Conservation (phyloP, 2,329 filamentous ascomycete species). For the Pseudophaeomoniella oleicola region DNA sequence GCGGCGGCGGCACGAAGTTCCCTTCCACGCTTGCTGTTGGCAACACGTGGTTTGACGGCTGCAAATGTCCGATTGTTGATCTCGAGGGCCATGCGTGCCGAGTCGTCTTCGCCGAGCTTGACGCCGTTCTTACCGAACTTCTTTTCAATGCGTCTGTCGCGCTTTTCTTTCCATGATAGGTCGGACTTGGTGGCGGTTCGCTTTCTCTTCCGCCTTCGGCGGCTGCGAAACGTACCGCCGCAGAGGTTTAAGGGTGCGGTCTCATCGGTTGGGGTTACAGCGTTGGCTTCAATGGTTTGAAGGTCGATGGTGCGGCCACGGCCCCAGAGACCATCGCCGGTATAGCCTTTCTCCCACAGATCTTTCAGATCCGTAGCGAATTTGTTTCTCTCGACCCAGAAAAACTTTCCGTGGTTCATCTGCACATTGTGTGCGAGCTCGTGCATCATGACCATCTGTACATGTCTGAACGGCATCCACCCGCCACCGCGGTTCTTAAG, state of each 20-base stretch:
- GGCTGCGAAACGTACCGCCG: slow-evolving; percentile 58
- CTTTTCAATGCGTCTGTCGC: slow-evolving; percentile 56
- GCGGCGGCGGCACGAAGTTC: slow-evolving; percentile 66
- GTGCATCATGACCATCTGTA: slow-evolving; percentile 94
- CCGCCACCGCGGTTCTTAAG: slow-evolving; percentile 46
- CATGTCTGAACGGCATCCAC: slow-evolving; percentile 71
- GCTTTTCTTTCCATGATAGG: slow-evolving; percentile 55
- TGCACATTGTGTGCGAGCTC: slow-evolving; percentile 78
- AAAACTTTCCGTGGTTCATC: slow-evolving; percentile 75
- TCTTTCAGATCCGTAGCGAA: slow-evolving; percentile 57
- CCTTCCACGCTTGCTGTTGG: slow-evolving; percentile 57
- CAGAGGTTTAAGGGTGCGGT: slow-evolving; percentile 58
- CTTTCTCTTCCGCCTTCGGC: slow-evolving; percentile 39
- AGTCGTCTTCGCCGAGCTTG: slow-evolving; percentile 54
- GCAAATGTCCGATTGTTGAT: slow-evolving; percentile 40
- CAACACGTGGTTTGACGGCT: slow-evolving; percentile 55
- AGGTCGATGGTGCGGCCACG: slow-evolving; percentile 49
- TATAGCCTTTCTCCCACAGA: slow-evolving; percentile 57
- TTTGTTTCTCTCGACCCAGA: slow-evolving; percentile 64
- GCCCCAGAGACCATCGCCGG: slow-evolving; percentile 74
- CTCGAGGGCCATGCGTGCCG: slow-evolving; percentile 51
- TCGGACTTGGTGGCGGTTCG: slow-evolving; percentile 29
- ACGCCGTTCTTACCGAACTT: slow-evolving; percentile 63
- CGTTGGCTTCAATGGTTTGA: slow-evolving; percentile 40
- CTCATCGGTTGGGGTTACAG: slow-evolving; percentile 35